phyloP scores from a whole-genome alignment of 2,329 filamentous ascomycete species.

The Neodidymelliopsis sp. region DNA sequence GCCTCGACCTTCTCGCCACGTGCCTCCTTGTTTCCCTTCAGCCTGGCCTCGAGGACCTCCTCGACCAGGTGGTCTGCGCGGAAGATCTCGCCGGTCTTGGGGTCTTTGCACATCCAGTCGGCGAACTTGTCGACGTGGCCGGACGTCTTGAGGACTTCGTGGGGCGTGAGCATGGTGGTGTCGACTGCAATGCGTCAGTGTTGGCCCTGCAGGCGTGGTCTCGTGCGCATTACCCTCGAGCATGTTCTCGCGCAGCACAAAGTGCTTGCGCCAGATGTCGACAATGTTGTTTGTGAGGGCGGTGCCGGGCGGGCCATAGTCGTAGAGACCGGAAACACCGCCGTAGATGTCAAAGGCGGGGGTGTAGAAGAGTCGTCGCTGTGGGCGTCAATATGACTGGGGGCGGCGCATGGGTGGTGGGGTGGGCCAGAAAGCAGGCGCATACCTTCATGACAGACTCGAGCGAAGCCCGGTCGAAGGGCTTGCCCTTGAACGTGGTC shows the following conservation, averaged over 20 bases:
- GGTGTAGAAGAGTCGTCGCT: constrained; percentile 76
- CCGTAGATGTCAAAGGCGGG: constrained; percentile 95
- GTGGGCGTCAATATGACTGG: constrained; percentile 36
- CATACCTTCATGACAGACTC: constrained; percentile 87
- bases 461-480: constrained; percentile 81
- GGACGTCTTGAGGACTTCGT: constrained; percentile 88
- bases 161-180: constrained; percentile 91
- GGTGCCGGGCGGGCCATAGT: constrained; percentile 90
- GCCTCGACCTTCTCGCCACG: constrained; percentile 80
- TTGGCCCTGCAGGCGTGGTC: constrained; percentile 7
- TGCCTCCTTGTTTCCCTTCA: constrained; percentile 92
- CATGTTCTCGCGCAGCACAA: constrained; percentile 93
- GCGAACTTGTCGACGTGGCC: constrained; percentile 98
- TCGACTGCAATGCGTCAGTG: constrained; percentile 63
- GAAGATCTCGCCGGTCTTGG: constrained; percentile 95
- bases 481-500: constrained; percentile 76
- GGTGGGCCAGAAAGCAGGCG: constrained; percentile 48
- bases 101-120: constrained; percentile 99
- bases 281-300: constrained; percentile 87
- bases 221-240: constrained; percentile 63
- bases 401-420: constrained; percentile 4
- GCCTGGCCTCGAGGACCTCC: constrained; percentile 83
- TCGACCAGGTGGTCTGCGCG: constrained; percentile 96
- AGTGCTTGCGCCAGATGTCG: constrained; percentile 91
- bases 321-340: constrained; percentile 86